These are phyloP conservation scores for Gynochthodes officinalis DNA, from an alignment of 257 asterid species.

Conservation along the genomic window DNA sequence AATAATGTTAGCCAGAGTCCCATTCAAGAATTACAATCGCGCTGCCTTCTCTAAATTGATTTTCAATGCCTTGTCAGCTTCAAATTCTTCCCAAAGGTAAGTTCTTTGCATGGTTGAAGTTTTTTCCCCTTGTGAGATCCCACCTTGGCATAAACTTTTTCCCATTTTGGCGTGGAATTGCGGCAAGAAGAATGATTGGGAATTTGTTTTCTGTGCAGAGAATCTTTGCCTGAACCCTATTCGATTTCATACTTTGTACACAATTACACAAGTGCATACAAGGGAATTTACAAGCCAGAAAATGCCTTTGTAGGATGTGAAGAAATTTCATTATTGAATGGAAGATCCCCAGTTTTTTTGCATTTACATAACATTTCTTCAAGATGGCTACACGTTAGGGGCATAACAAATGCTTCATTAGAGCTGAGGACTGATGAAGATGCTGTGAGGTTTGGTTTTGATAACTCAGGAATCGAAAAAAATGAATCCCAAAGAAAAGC, in stretches of 20 bases:
- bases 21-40: neutral
- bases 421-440: slow-evolving; percentile 61
- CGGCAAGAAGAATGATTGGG: neutral
- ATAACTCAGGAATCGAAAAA: slow-evolving; percentile 26
- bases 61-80: neutral
- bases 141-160: neutral
- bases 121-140: neutral
- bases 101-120: neutral
- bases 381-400: slow-evolving; percentile 35
- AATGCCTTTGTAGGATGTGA: slow-evolving; percentile 26
- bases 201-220: slow-evolving; percentile 8
- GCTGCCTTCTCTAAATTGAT: neutral
- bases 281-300: slow-evolving; percentile 22
- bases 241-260: slow-evolving; percentile 18
- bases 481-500: slow-evolving; percentile 30
- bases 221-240: neutral
- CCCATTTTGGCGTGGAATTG: neutral
- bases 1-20: neutral
- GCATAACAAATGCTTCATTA: slow-evolving; percentile 39
- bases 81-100: slow-evolving; percentile 7
- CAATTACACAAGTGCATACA: slow-evolving; percentile 14
- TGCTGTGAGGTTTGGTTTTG: slow-evolving; percentile 66
- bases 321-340: slow-evolving; percentile 17
- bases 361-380: slow-evolving; percentile 23
- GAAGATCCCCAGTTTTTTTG: slow-evolving; percentile 18